Evolutionary conservation across 768 basidiomycete species (phyloP).

Genomic region (Psilocybe sp.): DNA sequence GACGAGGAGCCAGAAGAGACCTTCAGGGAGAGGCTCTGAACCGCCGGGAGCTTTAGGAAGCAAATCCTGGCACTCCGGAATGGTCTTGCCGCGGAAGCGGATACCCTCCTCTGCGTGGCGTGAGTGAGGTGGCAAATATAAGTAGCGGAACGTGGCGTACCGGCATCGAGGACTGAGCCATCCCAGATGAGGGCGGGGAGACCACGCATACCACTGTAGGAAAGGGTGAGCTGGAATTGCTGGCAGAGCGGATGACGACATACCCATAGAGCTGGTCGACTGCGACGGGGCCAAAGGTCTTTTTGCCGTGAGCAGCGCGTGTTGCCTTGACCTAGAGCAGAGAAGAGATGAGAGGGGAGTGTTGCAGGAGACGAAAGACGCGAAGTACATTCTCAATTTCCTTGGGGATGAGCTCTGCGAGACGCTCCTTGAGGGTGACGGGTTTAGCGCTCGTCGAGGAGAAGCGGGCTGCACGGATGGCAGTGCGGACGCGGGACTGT

Average conservation of each 20-base stretch:
- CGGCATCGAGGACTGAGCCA: constrained; percentile 93
- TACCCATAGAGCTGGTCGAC: constrained; percentile 92
- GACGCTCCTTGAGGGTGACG: constrained; percentile 84
- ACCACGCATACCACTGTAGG: constrained; percentile 76
- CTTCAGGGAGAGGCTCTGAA: constrained; percentile 88
- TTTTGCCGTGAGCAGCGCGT: constrained; percentile 86
- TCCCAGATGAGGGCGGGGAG: constrained; percentile 97
- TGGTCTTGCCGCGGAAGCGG: constrained; percentile 95
- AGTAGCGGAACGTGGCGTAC: constrained; percentile 34
- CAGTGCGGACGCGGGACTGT: constrained; percentile 50
- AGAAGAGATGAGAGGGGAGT: constrained; percentile 5
- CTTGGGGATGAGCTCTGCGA: constrained; percentile 89
- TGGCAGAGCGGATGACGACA: constrained; percentile 14
- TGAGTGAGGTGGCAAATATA: constrained; percentile 3
- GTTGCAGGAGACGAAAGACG: background rate
- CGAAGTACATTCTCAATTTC: constrained; percentile 69
- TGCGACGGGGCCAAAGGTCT: constrained; percentile 86
- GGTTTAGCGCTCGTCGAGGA: constrained; percentile 66
- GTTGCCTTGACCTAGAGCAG: constrained; percentile 69
- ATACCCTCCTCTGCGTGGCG: constrained; percentile 81
- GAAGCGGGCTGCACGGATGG: constrained; percentile 50
- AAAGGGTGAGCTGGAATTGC: constrained; percentile 6
- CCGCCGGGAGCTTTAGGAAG: constrained; percentile 90
- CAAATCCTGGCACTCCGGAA: constrained; percentile 81
- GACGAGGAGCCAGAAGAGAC: constrained; percentile 92